Base-by-base conservation (phyloP, 2,329 filamentous ascomycete species). In the Diaporthe amygdali region DNA sequence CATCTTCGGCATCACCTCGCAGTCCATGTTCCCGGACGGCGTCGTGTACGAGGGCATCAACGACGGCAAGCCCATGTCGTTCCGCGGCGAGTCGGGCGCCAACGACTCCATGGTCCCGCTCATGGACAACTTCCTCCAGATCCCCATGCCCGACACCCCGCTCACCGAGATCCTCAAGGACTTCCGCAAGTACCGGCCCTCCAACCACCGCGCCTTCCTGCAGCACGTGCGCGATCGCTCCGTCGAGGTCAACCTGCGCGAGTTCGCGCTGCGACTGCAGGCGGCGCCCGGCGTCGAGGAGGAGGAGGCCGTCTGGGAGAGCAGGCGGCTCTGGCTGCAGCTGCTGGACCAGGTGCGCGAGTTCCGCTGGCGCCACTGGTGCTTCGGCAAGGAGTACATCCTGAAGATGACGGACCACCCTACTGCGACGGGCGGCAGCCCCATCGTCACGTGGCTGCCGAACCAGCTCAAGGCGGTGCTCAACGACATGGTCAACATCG, bases 71-170 rank as follows among this genome's bases (percentile, higher is more conserved):
- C 92, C 93, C 5, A 84, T 94, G 80, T 92, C 89, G 69, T 98
- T 98, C 88, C 92, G 96, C 39, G 96, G 96, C 75, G 96, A 98
- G 84, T 95, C 92, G 63, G 96, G 96, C 52, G 96, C 96, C 75
- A 98, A 98, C 79, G 96, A 98, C 84, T 93, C 92, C 83, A 98
- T 98, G 87, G 92, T 97, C 68, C 95, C 96, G 3, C 89, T 98
- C 4, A 91, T 96, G 78, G 96, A 98, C 81, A 95, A 96, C 80
- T 87, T 98, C 66, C 88, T 96, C 70, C 89, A 96, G 79, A 91
- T 98, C 54, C 87, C 90, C 74, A 97, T 98, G 94, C 96, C 96
- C 1, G 85, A 91, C 68, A 98, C 95, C 5, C 96, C 96, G 0
- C 89, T 98, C 55, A 98, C 95, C 0, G 90, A 92, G 69, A 97